Evolutionary conservation across 2,329 filamentous ascomycete species (phyloP).

Genomic region (Xenosphaeropsis pyriputrescens): DNA sequence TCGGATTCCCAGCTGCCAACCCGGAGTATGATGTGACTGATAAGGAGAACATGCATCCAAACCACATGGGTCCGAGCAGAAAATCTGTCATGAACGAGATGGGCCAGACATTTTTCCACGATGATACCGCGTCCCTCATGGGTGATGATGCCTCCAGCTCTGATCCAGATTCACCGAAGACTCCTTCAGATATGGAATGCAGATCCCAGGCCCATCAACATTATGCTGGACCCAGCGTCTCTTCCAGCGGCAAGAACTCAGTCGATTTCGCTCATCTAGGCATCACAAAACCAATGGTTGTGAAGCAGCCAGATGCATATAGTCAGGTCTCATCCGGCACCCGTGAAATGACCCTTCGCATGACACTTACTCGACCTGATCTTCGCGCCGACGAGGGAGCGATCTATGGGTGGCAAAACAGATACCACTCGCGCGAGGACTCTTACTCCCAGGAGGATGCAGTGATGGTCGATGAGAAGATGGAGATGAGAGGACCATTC

Average conservation of each 20-base stretch:
- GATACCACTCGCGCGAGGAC: constrained; percentile 23
- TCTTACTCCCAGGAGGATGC: constrained; percentile 40
- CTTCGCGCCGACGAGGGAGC: constrained; percentile 61
- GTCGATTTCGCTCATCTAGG: constrained; percentile 21
- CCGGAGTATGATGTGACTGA: constrained; percentile 19
- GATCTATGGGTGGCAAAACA: constrained; percentile 52
- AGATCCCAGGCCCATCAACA: constrained; percentile 11
- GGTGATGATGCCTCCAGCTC: constrained; percentile 38
- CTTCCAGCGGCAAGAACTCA: constrained; percentile 18
- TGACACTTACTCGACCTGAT: constrained; percentile 87
- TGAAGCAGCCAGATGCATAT: constrained; percentile 21
- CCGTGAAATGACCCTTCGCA: constrained; percentile 88
- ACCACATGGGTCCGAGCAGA: constrained; percentile 13
- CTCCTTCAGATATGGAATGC: constrained; percentile 15
- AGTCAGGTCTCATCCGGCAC: constrained; percentile 39
- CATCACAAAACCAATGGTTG: constrained; percentile 10
- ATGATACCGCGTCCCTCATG: constrained; percentile 40
- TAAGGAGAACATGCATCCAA: constrained; percentile 16
- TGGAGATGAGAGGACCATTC: constrained; percentile 20
- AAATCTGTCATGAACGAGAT: constrained; percentile 11
- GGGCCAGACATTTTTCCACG: constrained; percentile 39
- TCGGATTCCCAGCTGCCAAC: constrained; percentile 66
- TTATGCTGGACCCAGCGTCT: constrained; percentile 4
- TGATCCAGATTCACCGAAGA: constrained; percentile 38
- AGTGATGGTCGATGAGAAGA: constrained; percentile 38